These are phyloP conservation scores for Microbotryum silenes-acaulis DNA, from an alignment of 1,284 basidiomycete species.

Conservation along the genomic window DNA sequence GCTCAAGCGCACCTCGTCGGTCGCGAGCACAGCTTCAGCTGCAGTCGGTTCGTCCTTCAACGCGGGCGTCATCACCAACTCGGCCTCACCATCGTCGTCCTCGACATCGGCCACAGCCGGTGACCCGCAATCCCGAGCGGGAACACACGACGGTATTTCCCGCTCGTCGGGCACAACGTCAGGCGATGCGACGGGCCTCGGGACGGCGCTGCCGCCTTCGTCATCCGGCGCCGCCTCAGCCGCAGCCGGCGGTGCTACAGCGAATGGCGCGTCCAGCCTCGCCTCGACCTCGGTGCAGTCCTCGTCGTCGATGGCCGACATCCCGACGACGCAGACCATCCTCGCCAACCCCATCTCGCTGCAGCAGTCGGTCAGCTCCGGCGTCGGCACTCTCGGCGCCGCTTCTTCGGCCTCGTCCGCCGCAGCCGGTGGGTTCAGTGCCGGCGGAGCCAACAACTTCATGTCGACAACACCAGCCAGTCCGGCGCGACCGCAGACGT, in stretches of 20 bases:
- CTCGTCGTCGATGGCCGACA: conserved; percentile 15
- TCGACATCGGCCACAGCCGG: conserved; percentile 1
- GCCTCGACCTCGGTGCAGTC: background rate
- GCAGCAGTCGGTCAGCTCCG: conserved; percentile 4
- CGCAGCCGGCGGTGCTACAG: background rate
- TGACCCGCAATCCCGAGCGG: background rate
- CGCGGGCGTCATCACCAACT: background rate
- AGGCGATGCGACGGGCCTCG: background rate
- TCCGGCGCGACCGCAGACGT: conserved; percentile 40
- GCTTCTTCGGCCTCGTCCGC: background rate
- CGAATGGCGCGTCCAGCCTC: background rate
- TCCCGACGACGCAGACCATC: conserved; percentile 43
- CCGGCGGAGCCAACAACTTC: no score
- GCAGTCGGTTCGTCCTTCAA: background rate
- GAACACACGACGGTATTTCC: background rate
- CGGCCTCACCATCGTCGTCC: background rate
- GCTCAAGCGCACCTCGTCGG: background rate
- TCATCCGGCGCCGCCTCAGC: background rate
- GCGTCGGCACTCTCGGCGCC: no score
- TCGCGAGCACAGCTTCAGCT: background rate
- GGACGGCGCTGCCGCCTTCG: background rate
- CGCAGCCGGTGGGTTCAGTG: background rate
- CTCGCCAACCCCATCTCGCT: conserved; percentile 37
- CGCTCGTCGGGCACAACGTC: background rate
- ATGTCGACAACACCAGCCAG: background rate